A percentile compares a stretch with the other conserved stretches of the same genome.
Conservation (phyloP, 768 basidiomycete species). For the Cystofilobasidium bisporidii region DNA sequence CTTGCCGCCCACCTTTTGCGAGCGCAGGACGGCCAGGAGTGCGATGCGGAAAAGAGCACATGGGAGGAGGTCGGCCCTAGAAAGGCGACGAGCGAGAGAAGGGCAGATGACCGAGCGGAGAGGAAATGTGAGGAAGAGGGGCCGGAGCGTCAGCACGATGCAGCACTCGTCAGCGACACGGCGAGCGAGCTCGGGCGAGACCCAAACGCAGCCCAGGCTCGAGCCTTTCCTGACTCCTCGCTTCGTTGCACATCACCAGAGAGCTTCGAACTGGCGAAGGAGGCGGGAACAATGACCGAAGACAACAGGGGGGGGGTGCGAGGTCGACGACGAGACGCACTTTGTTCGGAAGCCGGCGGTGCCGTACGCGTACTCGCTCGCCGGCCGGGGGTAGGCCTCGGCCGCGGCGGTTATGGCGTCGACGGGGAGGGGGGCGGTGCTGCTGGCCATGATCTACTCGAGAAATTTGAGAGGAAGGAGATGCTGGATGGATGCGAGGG, state of each 20-base stretch:
- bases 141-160: too few relatives aligned
- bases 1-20: slow-evolving; percentile 81
- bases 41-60: slow-evolving; percentile 92
- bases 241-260: too few relatives aligned
- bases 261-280: neutral
- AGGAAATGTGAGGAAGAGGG: too few relatives aligned
- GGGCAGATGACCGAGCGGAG: too few relatives aligned
- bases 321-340: slow-evolving; percentile 46
- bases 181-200: too few relatives aligned
- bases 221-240: too few relatives aligned
- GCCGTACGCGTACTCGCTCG: slow-evolving; percentile 70
- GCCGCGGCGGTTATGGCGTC: slow-evolving; percentile 34
- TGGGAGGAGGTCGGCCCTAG: slow-evolving; percentile 49
- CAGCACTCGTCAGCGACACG: too few relatives aligned
- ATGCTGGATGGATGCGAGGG: too few relatives aligned
- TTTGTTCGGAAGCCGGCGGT: slow-evolving; percentile 88
- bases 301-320: too few relatives aligned
- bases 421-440: slow-evolving; percentile 15
- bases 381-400: slow-evolving; percentile 55
- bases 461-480: too few relatives aligned
- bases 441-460: neutral
- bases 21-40: slow-evolving; percentile 76
- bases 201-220: too few relatives aligned
- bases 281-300: too few relatives aligned
- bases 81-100: neutral